Conservation (phyloP, 2,329 filamentous ascomycete genomes). For the Fusarium luffae region DNA sequence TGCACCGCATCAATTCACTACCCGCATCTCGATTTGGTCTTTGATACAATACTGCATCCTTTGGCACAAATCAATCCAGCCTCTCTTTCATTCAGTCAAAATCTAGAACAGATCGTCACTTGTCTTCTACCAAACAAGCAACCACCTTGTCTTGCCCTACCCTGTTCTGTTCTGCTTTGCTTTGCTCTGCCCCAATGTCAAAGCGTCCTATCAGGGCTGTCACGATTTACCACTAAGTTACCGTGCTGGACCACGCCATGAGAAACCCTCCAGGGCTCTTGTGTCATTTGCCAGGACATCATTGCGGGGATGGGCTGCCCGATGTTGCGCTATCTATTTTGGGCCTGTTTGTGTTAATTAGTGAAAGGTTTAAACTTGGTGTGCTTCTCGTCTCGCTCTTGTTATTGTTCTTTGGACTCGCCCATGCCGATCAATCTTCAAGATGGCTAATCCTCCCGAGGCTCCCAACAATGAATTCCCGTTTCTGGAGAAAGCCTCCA, state of each 20-base stretch:
- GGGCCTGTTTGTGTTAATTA: conserved; percentile 19
- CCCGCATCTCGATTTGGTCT: conserved; percentile 17
- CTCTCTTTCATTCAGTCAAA: conserved; percentile 9
- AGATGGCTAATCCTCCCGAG: conserved; percentile 6
- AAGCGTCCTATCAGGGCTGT: conserved; percentile 31
- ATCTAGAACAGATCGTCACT: conserved; percentile 42
- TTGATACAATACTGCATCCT: conserved; percentile 16
- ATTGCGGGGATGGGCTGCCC: conserved; percentile 37
- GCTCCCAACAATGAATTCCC: not conserved
- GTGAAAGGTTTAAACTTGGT: conserved; percentile 33
- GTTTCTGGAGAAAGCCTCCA: conserved; percentile 21
- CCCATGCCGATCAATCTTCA: conserved; percentile 34
- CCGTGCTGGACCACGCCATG: conserved; percentile 20
- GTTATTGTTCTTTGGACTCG: conserved; percentile 18
- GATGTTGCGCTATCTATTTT: conserved; percentile 39
- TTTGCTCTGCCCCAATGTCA: conserved; percentile 16
- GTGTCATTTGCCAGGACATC: conserved; percentile 41
- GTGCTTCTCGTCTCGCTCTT: conserved; percentile 3
- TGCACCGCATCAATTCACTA: conserved; percentile 28
- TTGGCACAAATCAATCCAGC: conserved; percentile 23
- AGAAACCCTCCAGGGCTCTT: conserved; percentile 18
- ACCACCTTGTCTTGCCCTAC: conserved; percentile 18
- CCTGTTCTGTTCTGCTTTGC: not conserved
- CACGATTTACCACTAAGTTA: conserved; percentile 3
- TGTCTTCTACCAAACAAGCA: conserved; percentile 22